Evolutionary conservation across 805 yeast genomes (phyloP), one percentile per base, ranked within the genome.

Genomic region (Candida insectorum): DNA sequence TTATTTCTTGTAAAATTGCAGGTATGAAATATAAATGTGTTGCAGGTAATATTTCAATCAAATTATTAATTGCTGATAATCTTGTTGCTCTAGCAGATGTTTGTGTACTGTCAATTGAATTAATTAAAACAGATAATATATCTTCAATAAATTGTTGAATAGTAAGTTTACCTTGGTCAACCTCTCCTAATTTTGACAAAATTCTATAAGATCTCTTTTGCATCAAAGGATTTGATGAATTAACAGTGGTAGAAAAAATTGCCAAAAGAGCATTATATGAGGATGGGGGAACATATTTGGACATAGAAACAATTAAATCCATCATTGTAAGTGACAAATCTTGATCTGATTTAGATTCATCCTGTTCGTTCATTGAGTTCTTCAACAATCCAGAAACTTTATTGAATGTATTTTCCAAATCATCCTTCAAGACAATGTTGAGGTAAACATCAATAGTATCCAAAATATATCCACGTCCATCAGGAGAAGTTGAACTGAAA

Each of bases 131-230:
- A 5, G 59, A 58, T 51, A 81, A 79, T 42, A 88, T 75, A 26
- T 81, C 79, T 10, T 60, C 52, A 33, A 82, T 64, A 47, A 75
- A 81, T 9, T 59, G 55, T 14, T 57, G 36, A 20, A 84, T 60
- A 2, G 88, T 77, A 16, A 59, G 57, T 18, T 65, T 58, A 32
- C 95, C 95, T 13, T 55, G 52, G 26, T 80, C 83, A 15, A 81
- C 65, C 55, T 89, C 95, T 31, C 79, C 68, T 46, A 93, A 60
- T 42, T 75, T 79, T 14, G 84, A 58, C 35, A 91, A 60, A 30
- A 85, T 79, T 63, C 95, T 76, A 60, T 88, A 91, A 2, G 95
- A 75, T 66, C 96, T 80, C 63, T 91, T 91, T 59, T 91, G 97
- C 45, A 86, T 69, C 48, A 80, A 71, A 26, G 84, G 79, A 47